Conservation (phyloP, 192 early-diverging fungal species). For the Dimargaris cristalligena region DNA sequence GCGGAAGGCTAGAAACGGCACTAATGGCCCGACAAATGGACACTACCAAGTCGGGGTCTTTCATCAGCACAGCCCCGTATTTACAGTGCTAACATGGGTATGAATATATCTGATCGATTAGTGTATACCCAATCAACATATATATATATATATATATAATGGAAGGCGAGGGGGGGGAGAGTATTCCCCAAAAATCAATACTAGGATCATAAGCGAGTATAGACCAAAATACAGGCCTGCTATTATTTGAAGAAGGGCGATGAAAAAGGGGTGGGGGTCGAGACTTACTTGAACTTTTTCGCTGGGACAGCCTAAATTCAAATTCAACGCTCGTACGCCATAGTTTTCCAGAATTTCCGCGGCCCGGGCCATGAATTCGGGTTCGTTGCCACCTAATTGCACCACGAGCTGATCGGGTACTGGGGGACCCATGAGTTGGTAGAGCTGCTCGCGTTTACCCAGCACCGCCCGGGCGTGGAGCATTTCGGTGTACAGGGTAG, state of each 20-base stretch:
- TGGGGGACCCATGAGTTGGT: constrained; percentile 30
- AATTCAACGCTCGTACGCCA: constrained; percentile 43
- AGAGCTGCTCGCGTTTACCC: constrained; percentile 21
- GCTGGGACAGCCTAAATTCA: constrained; percentile 62
- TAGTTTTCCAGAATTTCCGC: constrained; percentile 29
- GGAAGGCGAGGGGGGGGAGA: too few relatives aligned
- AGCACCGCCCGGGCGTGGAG: constrained; percentile 39
- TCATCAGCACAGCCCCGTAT: constrained; percentile 63
- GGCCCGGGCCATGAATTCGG: constrained; percentile 28
- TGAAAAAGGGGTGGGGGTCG: too few relatives aligned
- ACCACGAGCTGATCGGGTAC: constrained; percentile 31
- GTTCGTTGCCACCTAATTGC: constrained; percentile 37
- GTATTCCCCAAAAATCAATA: too few relatives aligned
- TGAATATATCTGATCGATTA: too few relatives aligned
- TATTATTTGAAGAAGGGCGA: too few relatives aligned
- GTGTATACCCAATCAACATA: too few relatives aligned
- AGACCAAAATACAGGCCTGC: too few relatives aligned
- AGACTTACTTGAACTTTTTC: constrained; percentile 38
- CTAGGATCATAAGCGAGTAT: too few relatives aligned
- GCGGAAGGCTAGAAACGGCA: constrained; percentile 25
- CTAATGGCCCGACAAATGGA: constrained; percentile 38
- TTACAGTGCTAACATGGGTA: too few relatives aligned
- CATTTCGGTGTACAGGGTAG: constrained; percentile 56
- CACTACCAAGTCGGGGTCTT: constrained; percentile 34
- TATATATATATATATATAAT: too few relatives aligned